Evolutionary conservation across 1,139 yeast species (phyloP).

Genomic region (Suhomyces maxii): DNA sequence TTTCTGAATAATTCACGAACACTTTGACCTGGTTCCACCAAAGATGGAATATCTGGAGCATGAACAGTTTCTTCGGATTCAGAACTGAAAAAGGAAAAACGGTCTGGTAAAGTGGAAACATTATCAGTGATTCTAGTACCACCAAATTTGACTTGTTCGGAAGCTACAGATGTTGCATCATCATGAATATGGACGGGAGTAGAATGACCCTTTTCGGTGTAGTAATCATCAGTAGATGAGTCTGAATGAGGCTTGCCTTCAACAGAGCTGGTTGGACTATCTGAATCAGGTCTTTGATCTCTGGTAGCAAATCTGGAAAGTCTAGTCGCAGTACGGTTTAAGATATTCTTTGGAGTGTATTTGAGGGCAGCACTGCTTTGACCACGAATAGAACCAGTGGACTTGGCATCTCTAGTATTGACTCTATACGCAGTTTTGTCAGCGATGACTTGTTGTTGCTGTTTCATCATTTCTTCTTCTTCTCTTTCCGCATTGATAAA

Average conservation of each 20-base stretch:
- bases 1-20: constrained; percentile 64
- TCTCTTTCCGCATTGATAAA: constrained; percentile 58
- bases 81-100: constrained; percentile 81
- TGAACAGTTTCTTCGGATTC: constrained; percentile 86
- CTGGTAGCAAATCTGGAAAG: constrained; percentile 9
- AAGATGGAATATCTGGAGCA: constrained; percentile 79
- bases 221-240: constrained; percentile 28
- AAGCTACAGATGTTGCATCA: constrained; percentile 11
- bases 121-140: constrained; percentile 33
- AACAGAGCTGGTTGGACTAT: constrained; percentile 9
- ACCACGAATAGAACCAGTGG: constrained; percentile 21
- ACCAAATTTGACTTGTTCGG: constrained; percentile 36
- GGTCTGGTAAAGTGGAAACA: constrained; percentile 37
- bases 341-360: constrained; percentile 54
- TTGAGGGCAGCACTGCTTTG: constrained; percentile 52
- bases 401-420: constrained; percentile 21
- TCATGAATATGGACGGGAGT: not conserved
- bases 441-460: constrained; percentile 34
- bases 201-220: constrained; percentile 14
- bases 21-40: constrained; percentile 64
- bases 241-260: constrained; percentile 21
- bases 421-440: constrained; percentile 31
- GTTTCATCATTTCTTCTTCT: constrained; percentile 23
- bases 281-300: constrained; percentile 3
- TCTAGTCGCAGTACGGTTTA: constrained; percentile 21